Evolutionary conservation across 768 basidiomycete species (phyloP).

Genomic region (Mrakia hoshinonis): DNA sequence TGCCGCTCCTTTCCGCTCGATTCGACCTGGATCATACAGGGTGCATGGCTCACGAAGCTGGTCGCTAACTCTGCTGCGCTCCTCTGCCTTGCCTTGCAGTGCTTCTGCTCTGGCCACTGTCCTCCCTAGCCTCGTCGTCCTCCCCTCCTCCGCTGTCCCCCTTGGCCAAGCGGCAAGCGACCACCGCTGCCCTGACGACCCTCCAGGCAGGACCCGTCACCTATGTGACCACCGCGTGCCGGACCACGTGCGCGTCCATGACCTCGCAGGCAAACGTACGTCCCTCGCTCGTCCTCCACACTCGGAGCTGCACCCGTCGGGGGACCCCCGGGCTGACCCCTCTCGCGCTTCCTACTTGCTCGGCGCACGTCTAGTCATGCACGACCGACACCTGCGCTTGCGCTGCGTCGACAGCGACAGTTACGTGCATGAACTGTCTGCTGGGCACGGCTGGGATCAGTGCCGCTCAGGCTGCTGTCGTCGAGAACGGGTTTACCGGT

Average conservation of each 20-base stretch:
- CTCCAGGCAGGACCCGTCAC: slow-evolving; percentile 11
- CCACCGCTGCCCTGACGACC: slow-evolving; percentile 10
- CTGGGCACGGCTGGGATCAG: not conserved
- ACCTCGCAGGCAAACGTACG: slow-evolving; percentile 4
- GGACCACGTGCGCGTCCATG: slow-evolving; percentile 17
- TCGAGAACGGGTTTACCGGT: slow-evolving; percentile 10
- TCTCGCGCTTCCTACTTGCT: not conserved
- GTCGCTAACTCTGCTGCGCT: no score
- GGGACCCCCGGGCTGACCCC: not conserved
- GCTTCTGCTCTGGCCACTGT: not conserved
- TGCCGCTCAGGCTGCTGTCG: slow-evolving; percentile 1
- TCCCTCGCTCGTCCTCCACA: not conserved
- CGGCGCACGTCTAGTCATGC: not conserved
- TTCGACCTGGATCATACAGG: no score
- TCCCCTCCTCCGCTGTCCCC: not conserved
- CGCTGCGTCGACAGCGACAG: slow-evolving; percentile 17
- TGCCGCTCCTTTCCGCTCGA: no score
- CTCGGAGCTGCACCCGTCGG: no score
- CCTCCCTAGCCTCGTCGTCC: not conserved
- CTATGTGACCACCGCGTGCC: slow-evolving; percentile 1
- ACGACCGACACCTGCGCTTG: slow-evolving; percentile 19
- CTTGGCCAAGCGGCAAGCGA: slow-evolving; percentile 11
- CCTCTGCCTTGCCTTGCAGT: not conserved
- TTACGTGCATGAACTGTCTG: slow-evolving; percentile 25
- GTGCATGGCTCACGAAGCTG: no score